Conservation (phyloP, 2,329 filamentous ascomycete genomes). For the Colletotrichum costaricense region DNA sequence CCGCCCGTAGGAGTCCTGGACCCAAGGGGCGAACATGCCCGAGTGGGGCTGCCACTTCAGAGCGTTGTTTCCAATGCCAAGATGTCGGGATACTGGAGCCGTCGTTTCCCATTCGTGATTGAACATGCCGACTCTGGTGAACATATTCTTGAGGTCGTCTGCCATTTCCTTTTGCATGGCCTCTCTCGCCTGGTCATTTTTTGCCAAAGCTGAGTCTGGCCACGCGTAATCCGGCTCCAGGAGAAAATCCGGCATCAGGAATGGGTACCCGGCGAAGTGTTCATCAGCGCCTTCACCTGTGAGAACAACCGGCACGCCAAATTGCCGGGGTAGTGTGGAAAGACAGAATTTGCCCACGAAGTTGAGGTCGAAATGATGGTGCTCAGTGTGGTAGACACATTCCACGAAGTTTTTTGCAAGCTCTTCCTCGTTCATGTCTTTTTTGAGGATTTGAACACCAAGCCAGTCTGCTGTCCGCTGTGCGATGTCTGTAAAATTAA, state of each 20-base stretch:
- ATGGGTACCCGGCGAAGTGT: slow-evolving; percentile 63
- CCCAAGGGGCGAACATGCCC: slow-evolving; percentile 19
- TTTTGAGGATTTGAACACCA: slow-evolving; percentile 42
- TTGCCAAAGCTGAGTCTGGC: slow-evolving; percentile 37
- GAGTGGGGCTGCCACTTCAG: slow-evolving; percentile 12
- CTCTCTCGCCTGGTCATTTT: not conserved
- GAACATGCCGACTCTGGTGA: slow-evolving; percentile 25
- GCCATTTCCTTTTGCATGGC: slow-evolving; percentile 21
- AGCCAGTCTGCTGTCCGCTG: slow-evolving; percentile 47
- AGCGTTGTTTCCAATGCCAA: not conserved
- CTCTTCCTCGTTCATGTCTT: slow-evolving; percentile 41
- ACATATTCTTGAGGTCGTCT: slow-evolving; percentile 25
- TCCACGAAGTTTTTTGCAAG: slow-evolving; percentile 46
- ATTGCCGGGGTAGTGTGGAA: slow-evolving; percentile 54
- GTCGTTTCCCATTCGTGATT: slow-evolving; percentile 13
- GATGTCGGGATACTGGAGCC: not conserved
- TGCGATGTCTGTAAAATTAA: slow-evolving; percentile 40
- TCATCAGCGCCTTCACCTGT: slow-evolving; percentile 66
- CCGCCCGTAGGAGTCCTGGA: slow-evolving; percentile 6
- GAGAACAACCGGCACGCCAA: slow-evolving; percentile 64
- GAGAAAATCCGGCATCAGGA: slow-evolving; percentile 58
- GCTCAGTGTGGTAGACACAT: slow-evolving; percentile 45
- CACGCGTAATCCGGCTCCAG: slow-evolving; percentile 57
- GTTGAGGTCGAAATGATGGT: slow-evolving; percentile 59
- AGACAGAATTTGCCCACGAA: slow-evolving; percentile 62